Conservation (phyloP, 225 moss, liverwort and hornwort genomes). For the Bryoerythrophyllum caledonicum region DNA sequence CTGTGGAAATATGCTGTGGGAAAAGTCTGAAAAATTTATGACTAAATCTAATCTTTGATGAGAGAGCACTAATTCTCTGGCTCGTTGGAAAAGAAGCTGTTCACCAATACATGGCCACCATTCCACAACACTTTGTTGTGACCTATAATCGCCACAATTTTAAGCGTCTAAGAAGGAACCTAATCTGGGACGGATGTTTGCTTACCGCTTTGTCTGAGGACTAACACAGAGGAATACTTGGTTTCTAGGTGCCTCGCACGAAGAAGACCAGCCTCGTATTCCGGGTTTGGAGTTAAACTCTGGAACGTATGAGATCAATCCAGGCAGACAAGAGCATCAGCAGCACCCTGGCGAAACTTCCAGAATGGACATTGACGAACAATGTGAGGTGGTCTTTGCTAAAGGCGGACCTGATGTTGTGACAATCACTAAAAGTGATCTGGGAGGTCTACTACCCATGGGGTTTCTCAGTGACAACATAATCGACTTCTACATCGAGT, state of each 20-base stretch:
- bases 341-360: background rate
- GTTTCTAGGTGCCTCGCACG: background rate
- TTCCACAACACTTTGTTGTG: background rate
- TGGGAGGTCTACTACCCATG: constrained; percentile 3
- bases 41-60: background rate
- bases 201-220: background rate
- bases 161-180: too few relatives aligned
- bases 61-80: background rate
- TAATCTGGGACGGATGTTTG: background rate
- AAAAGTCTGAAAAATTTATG: too few relatives aligned
- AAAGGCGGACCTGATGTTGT: background rate
- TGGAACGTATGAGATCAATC: background rate
- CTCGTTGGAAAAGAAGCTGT: too few relatives aligned
- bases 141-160: background rate
- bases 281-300: background rate
- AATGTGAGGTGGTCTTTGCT: background rate
- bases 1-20: too few relatives aligned
- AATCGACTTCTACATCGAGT: constrained; percentile 25
- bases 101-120: background rate
- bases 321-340: background rate
- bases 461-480: constrained; percentile 8
- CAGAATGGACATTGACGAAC: background rate
- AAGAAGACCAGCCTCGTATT: background rate
- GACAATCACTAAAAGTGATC: background rate
- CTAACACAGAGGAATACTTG: background rate